Base-by-base conservation (phyloP, 768 basidiomycete species). In the Lenzites betulinus region DNA sequence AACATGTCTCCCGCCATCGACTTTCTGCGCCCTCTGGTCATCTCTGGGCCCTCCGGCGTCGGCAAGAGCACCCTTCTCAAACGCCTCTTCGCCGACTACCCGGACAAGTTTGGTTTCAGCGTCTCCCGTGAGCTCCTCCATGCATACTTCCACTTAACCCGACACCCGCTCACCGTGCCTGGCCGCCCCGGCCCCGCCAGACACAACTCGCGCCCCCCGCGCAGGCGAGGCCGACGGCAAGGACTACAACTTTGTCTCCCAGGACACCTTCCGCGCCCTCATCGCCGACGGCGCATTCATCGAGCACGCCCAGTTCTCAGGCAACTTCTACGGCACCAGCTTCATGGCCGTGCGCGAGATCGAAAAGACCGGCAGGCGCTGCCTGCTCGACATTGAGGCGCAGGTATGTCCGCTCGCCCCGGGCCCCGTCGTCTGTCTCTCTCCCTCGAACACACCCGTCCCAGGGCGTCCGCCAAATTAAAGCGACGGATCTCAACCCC, bases 371-470 rank as follows among this genome's bases (percentile, higher is more conserved):
- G 93, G 92, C 16, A 84, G 82, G 62, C 85, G 93, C 13, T 98
- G 96, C 71, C 88, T 98, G 59, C 82, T 98, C 39, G 96, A 98
- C 71, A 98, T 98, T 59, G 96, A 98, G 69, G 88, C 91, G 11
- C 95, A 98, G 88, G 93, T 92, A 70, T 58, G 79, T 76, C 48
- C 20, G 33, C 54, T 23, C 56, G 39, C 38, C 30, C 30, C 30
- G 6, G 4, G 11, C 30, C 30, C 30, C 30, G 30, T 11, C 30
- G 6, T 28, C 49, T 51, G 47, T 41, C 36, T 53, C 58, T 48
- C 33, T 53, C 59, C 59, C 54, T 60, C 62, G 54, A 67, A 64
- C 57, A 56, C 48, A 57, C 46, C 54, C 30, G 30, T 59, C 54
- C 36, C 74, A 95, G 93, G 96, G 96, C 51, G 92, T 98, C 61